Evolutionary conservation across 495 filamentous ascomycete genomes (phyloP).

Genomic region (Evernia prunastri): DNA sequence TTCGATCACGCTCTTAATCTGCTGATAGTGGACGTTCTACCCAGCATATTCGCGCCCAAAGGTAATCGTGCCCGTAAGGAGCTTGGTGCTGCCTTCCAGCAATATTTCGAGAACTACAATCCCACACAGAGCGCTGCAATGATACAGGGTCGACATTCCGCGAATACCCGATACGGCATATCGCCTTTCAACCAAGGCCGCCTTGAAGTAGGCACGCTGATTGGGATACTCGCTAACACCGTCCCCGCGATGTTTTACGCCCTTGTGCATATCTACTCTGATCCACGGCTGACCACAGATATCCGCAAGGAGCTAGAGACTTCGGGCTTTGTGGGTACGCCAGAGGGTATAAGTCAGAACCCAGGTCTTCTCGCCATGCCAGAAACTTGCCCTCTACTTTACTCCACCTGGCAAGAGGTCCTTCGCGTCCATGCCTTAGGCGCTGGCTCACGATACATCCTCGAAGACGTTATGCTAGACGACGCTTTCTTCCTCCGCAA

Average conservation of each 20-base stretch:
- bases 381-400: slow-evolving; percentile 20
- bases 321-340: slow-evolving; percentile 2
- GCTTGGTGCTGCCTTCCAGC: slow-evolving; percentile 34
- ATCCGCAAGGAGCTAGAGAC: slow-evolving; percentile 35
- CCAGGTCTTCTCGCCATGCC: slow-evolving; percentile 21
- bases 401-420: slow-evolving; percentile 24
- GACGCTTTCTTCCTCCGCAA: slow-evolving; percentile 27
- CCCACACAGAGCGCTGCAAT: slow-evolving; percentile 16
- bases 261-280: slow-evolving; percentile 38
- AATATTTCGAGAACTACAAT: slow-evolving; percentile 28
- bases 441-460: slow-evolving; percentile 23
- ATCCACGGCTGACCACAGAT: slow-evolving; percentile 35
- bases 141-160: slow-evolving; percentile 14
- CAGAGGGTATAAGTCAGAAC: neutral
- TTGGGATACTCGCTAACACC: slow-evolving; percentile 46
- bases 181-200: slow-evolving; percentile 21
- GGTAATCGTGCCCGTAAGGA: slow-evolving; percentile 36
- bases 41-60: slow-evolving; percentile 36
- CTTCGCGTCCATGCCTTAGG: slow-evolving; percentile 25
- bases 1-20: slow-evolving; percentile 42
- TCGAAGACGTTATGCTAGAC: slow-evolving; percentile 27
- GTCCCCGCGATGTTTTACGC: slow-evolving; percentile 45
- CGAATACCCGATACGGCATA: slow-evolving; percentile 17
- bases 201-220: slow-evolving; percentile 36
- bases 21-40: slow-evolving; percentile 37